A percentile compares a stretch with the other conserved stretches of the same genome.
These are phyloP conservation scores for Xylaria arbuscula DNA, from an alignment of 2,329 filamentous ascomycete genomes.

Conservation along the genomic window DNA sequence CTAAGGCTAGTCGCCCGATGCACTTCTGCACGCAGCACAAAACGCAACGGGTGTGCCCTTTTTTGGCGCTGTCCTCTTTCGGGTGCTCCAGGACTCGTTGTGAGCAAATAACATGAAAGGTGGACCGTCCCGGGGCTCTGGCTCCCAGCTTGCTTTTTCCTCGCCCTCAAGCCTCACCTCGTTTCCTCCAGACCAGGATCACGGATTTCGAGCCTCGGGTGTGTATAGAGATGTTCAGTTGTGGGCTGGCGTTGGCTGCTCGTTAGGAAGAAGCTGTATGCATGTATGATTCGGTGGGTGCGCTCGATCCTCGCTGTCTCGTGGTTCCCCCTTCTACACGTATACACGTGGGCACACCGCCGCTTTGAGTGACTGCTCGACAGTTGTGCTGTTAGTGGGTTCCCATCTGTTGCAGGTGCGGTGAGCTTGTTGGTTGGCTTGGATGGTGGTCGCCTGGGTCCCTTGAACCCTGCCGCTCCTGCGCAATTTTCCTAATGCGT, in stretches of 20 bases:
- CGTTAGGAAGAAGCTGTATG: constrained; percentile 12
- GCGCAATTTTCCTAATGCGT: constrained; percentile 44
- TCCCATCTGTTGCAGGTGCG: constrained; percentile 39
- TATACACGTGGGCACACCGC: constrained; percentile 44
- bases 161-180: constrained; percentile 31
- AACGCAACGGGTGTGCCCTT: constrained; percentile 44
- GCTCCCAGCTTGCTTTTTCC: constrained; percentile 44
- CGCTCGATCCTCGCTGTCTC: constrained; percentile 29
- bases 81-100: constrained; percentile 45
- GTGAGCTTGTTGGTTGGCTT: constrained; percentile 43
- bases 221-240: constrained; percentile 3
- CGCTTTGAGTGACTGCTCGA: constrained; percentile 42
- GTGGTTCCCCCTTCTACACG: constrained; percentile 38
- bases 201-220: background rate
- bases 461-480: constrained; percentile 41
- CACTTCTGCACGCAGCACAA: constrained; percentile 45
- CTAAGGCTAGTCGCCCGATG: constrained; percentile 46
- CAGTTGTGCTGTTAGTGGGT: constrained; percentile 32
- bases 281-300: constrained; percentile 16
- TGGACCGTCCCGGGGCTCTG: constrained; percentile 39
- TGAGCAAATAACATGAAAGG: constrained; percentile 45
- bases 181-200: constrained; percentile 38
- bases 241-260: constrained; percentile 27
- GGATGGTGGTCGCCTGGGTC: constrained; percentile 38
- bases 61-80: constrained; percentile 34